Conservation (phyloP, 1,284 basidiomycete species). For the Pseudozyma thailandica region DNA sequence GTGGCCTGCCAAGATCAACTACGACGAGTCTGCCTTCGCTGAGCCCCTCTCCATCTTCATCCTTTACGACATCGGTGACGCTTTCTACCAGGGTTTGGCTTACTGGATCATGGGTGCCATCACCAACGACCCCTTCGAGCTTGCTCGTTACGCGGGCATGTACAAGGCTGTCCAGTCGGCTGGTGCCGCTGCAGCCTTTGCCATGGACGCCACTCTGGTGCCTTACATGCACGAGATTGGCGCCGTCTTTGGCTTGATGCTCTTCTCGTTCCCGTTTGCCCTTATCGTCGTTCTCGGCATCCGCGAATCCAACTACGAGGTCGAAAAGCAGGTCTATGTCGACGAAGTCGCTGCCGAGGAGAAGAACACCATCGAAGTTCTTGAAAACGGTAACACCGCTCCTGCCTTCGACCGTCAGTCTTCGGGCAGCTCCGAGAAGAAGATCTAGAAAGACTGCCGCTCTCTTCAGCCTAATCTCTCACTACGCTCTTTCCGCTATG, state of each 20-base stretch:
- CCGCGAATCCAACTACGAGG: conserved; percentile 35
- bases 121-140: conserved; percentile 58
- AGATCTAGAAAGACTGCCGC: too few relatives aligned
- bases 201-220: conserved; percentile 39
- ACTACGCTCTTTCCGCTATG: too few relatives aligned
- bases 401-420: conserved; percentile 28
- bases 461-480: too few relatives aligned
- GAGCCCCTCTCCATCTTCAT: conserved; percentile 39
- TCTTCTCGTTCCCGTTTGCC: conserved; percentile 33
- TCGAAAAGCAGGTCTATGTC: conserved; percentile 30
- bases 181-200: conserved; percentile 51
- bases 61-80: conserved; percentile 35
- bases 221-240: conserved; percentile 41
- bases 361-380: conserved; percentile 23
- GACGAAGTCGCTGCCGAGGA: conserved; percentile 26
- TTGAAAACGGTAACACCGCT: conserved; percentile 10
- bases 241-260: conserved; percentile 31
- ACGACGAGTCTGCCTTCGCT: conserved; percentile 22
- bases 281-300: conserved; percentile 22
- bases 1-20: conserved; percentile 35
- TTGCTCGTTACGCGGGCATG: conserved; percentile 53
- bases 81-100: conserved; percentile 43
- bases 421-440: conserved; percentile 35
- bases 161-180: conserved; percentile 57
- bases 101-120: conserved; percentile 58